Conservation (phyloP, 148 eudicot genomes). For the Rhododendron kiyosumense region DNA sequence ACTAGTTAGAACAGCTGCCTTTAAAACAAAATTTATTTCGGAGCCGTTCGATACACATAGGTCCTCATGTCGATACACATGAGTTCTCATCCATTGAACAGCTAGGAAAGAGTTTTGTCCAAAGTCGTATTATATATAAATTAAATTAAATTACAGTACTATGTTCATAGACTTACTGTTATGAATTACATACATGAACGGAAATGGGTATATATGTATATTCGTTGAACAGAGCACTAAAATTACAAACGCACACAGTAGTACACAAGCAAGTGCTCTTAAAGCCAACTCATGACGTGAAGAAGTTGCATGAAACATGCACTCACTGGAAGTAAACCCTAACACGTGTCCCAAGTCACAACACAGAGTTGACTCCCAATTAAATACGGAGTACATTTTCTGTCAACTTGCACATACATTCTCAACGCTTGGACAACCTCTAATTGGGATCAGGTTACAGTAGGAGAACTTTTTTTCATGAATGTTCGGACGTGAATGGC, state of each 20-base stretch:
- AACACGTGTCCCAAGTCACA: background rate
- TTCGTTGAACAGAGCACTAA: background rate
- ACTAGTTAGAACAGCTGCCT: no score
- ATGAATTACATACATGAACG: background rate
- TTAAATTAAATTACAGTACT: no score
- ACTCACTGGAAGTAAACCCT: background rate
- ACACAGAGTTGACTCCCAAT: background rate
- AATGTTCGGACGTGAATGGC: no score
- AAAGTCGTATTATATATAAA: no score
- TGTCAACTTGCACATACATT: background rate
- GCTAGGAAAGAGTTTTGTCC: no score
- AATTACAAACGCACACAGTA: background rate
- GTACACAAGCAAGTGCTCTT: background rate
- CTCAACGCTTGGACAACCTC: background rate
- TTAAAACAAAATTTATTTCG: no score
- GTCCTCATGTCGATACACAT: no score
- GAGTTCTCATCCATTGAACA: no score
- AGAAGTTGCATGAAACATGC: slow-evolving; percentile 1
- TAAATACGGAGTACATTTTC: background rate
- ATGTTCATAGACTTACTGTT: background rate
- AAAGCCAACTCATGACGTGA: background rate
- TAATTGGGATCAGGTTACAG: no score
- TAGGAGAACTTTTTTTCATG: no score
- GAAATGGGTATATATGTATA: background rate
- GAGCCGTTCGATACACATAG: no score